Evolutionary conservation across 495 filamentous ascomycete genomes (phyloP), one percentile per base, ranked within the genome.

Genomic region (Cryomyces minteri): DNA sequence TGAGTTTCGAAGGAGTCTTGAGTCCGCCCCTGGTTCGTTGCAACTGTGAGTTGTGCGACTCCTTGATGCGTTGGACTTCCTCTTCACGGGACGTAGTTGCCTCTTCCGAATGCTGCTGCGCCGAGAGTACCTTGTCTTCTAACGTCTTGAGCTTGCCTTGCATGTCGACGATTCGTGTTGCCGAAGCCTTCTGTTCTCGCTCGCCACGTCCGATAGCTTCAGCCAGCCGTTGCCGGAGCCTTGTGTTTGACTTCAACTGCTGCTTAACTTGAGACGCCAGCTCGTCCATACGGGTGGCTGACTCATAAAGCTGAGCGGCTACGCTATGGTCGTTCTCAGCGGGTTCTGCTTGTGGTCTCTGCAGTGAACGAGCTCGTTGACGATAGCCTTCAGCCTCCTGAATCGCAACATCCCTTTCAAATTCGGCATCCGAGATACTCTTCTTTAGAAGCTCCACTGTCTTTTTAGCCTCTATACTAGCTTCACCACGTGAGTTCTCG

Each of bases 51-150:
- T 70, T 83, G 55, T 92, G 83, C 49, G 70, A 80, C 42, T 92
- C 86, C 49, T 80, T 75, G 39, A 98, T 60, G 14, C 67, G 60
- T 6, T 72, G 66, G 32, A n/a, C n/a, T n/a, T n/a, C n/a, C n/a
- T n/a, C n/a, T n/a, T n/a, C n/a, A n/a, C n/a, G n/a, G n/a, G n/a
- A n/a, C n/a, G n/a, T n/a, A n/a, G n/a, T n/a, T n/a, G n/a, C n/a
- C 47, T 90, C 87, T 63, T 98, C 90, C 12, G 84, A 85, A 33
- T 79, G 66, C 40, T 86, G 80, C 61, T 96, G 90, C 1, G 90
- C 87, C 11, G 71, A 61, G 43, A 94, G 66, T 11, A 96, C 72
- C 47, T 75, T 74, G 48, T 98, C 90, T 60, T 98, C 90, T 28
- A 94, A 68, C 10, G 67, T 62, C 57, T 82, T 81, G 45, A 98